These are phyloP conservation scores for Naganishia sp. DNA, from an alignment of 1,284 basidiomycete genomes.

Conservation along the genomic window DNA sequence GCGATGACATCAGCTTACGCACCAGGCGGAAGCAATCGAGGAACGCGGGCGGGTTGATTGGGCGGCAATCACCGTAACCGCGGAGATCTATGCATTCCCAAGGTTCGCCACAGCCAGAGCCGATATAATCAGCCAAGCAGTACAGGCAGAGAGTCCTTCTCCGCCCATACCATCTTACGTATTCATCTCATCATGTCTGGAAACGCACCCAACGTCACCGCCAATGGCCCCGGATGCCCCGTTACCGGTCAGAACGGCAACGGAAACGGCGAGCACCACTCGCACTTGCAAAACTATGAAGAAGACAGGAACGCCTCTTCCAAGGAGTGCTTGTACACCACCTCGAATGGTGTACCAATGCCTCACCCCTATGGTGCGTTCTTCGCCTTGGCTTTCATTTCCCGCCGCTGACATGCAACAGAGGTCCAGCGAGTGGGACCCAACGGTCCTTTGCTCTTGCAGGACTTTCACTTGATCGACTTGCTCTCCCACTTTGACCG, in stretches of 20 bases:
- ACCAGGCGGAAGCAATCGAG: too few species aligned
- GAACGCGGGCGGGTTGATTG: too few species aligned
- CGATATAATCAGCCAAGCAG: too few species aligned
- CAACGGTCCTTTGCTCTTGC: slow-evolving; percentile 79
- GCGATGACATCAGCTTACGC: too few species aligned
- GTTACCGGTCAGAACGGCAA: slow-evolving; percentile 4
- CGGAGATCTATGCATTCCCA: too few species aligned
- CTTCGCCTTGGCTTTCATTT: background rate
- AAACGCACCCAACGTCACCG: slow-evolving; percentile 15
- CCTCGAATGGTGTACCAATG: slow-evolving; percentile 76
- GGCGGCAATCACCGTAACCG: too few species aligned
- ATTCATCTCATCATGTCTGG: slow-evolving; percentile 8
- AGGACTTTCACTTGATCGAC: slow-evolving; percentile 88
- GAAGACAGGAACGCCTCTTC: slow-evolving; percentile 39
- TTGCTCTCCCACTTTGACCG: slow-evolving; percentile 86
- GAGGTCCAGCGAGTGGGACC: slow-evolving; percentile 72
- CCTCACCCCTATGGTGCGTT: slow-evolving; percentile 48
- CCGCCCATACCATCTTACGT: too few species aligned
- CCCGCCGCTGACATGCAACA: slow-evolving; percentile 46
- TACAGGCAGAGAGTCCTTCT: too few species aligned
- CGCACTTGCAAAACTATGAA: slow-evolving; percentile 34
- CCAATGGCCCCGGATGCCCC: slow-evolving; percentile 15
- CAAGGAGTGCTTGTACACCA: slow-evolving; percentile 64
- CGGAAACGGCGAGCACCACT: slow-evolving; percentile 4
- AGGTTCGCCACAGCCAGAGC: too few species aligned